phyloP scores from a whole-genome alignment of 2,329 filamentous ascomycete species.

The Curvularia sp. region DNA sequence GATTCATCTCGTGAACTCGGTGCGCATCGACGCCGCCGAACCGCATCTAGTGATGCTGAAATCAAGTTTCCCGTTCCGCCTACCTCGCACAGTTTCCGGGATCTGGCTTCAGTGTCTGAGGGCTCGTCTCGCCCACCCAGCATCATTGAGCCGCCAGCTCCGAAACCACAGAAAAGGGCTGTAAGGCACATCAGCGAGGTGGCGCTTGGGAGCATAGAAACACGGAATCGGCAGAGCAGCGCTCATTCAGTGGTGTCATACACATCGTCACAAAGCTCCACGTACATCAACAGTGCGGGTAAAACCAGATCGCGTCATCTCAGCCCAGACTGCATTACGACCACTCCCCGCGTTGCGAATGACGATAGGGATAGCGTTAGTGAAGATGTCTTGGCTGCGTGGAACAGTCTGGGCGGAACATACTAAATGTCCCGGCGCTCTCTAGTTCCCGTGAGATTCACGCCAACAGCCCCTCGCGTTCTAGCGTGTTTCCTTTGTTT shows the following conservation, averaged over 20 bases:
- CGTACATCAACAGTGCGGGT: slow-evolving; percentile 17
- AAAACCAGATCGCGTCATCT: slow-evolving; percentile 23
- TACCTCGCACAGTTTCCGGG: slow-evolving; percentile 17
- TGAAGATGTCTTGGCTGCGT: slow-evolving; percentile 57
- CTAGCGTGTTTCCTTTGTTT: not conserved
- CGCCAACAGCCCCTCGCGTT: not conserved
- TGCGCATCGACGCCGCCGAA: slow-evolving; percentile 42
- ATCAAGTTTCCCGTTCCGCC: slow-evolving; percentile 32
- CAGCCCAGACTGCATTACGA: slow-evolving; percentile 36
- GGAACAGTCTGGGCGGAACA: slow-evolving; percentile 55
- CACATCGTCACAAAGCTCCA: slow-evolving; percentile 26
- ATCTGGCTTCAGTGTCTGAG: slow-evolving; percentile 35
- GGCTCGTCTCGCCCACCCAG: slow-evolving; percentile 33
- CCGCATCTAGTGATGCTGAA: slow-evolving; percentile 45
- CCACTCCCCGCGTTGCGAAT: slow-evolving; percentile 23
- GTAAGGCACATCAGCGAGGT: slow-evolving; percentile 27
- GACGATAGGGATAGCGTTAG: slow-evolving; percentile 49
- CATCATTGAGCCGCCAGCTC: slow-evolving; percentile 27
- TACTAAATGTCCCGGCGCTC: slow-evolving; percentile 16
- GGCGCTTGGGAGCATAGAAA: slow-evolving; percentile 19
- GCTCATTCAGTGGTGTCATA: slow-evolving; percentile 27
- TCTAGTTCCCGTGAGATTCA: not conserved
- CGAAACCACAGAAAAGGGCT: slow-evolving; percentile 24
- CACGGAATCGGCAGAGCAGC: slow-evolving; percentile 33
- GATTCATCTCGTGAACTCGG: slow-evolving; percentile 20